phyloP scores from a whole-genome alignment of 345 rosid genomes.

The Gossypium arboreum region DNA sequence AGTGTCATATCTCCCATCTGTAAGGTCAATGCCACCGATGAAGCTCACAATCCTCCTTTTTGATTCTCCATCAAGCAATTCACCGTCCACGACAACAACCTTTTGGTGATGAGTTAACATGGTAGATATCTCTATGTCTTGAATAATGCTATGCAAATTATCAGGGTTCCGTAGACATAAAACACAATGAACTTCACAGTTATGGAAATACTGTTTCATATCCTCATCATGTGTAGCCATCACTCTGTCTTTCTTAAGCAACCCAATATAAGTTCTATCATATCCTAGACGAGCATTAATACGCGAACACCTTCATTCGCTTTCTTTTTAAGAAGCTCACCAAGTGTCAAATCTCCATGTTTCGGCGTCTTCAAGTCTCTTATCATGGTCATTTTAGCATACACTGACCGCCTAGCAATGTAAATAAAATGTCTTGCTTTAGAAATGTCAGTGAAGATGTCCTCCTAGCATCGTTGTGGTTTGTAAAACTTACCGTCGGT shows the following conservation, averaged over 20 bases:
- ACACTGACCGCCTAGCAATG: constrained; percentile 55
- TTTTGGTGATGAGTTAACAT: constrained; percentile 63
- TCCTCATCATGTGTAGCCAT: constrained; percentile 64
- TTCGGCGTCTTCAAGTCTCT: constrained; percentile 37
- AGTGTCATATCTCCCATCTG: constrained; percentile 54
- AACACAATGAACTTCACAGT: constrained; percentile 42
- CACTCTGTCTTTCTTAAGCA: constrained; percentile 48
- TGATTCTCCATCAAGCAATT: constrained; percentile 13
- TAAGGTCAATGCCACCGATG: constrained; percentile 58
- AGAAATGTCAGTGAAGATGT: constrained; percentile 41
- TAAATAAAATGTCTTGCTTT: constrained; percentile 49
- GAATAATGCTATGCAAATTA: constrained; percentile 30
- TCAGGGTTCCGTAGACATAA: constrained; percentile 55
- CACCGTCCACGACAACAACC: constrained; percentile 41
- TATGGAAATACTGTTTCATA: constrained; percentile 36
- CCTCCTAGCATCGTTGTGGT: constrained; percentile 44
- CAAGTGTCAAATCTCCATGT: constrained; percentile 38
- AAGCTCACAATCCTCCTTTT: constrained; percentile 46
- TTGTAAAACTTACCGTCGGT: constrained; percentile 30
- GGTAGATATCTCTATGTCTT: constrained; percentile 39
- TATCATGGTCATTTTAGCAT: constrained; percentile 35
- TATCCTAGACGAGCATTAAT: constrained; percentile 30
- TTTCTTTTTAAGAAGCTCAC: constrained; percentile 49
- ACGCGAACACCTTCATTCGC: constrained; percentile 48
- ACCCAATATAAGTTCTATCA: constrained; percentile 44